Evolutionary conservation across 345 rosid genomes (phyloP), one percentile per base, ranked within the genome.

Genomic region (Brassica carinata): DNA sequence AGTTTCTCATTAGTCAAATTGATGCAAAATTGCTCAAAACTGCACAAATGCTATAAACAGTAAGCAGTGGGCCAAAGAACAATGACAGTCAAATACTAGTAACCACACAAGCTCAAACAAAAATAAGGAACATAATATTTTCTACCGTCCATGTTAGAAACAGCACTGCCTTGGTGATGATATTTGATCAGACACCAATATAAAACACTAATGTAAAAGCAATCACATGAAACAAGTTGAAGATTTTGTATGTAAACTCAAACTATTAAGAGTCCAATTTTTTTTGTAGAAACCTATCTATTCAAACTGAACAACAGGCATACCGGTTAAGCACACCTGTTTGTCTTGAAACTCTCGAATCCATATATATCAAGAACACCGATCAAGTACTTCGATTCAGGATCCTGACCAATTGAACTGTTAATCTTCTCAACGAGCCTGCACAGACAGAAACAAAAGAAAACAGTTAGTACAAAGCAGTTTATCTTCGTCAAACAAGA

Each of bases 291-390:
- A 83, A 78, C 89, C 83, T 78, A 71, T 81, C 70, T 51, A 72
- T 74, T 62, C 85, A 76, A 77, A 72, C 73, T 78, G 58, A 78
- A 80, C 85, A 84, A 88, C 83, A 85, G 86, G 94, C 90, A 85
- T 90, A 88, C 90, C 88, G 69, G 86, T 86, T 79, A 90, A 88
- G 96, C 94, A 96, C 99, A 96, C 99, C 99, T 96, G 93, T 96
- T 96, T 86, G 97, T 93, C 92, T 96, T 92, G 94, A 96, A 96
- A 91, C 98, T 96, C 90, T 96, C 99, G 82, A 96, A 96, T 79
- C 99, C 99, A 87, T 96, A 96, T 51, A 96, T 96, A 91, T 96
- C 99, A 81, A 96, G 90, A 80, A 96, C 99, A 17, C 98, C 99
- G 63, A 96, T 96, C 74, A 96, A 87, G 85, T 71, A 88, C 87